Evolutionary conservation across 257 asterid genomes (phyloP).

Genomic region (Linderniella brevidens): DNA sequence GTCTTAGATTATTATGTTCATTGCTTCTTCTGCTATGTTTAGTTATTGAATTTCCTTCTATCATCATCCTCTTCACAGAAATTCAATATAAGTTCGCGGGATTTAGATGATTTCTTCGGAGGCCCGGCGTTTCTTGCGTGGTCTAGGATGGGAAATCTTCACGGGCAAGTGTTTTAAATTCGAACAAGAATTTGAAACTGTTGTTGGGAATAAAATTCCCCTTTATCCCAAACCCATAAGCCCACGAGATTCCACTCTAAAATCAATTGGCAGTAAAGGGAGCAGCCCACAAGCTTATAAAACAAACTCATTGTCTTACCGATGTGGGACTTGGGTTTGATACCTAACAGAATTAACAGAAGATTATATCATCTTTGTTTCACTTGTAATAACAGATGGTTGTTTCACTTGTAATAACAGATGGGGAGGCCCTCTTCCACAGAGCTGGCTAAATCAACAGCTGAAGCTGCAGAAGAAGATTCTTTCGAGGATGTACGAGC

Average conservation of each 20-base stretch:
- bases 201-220: constrained; percentile 3
- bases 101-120: constrained; percentile 70
- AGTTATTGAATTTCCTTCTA: not conserved
- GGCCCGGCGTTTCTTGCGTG: constrained; percentile 99
- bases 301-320: too few relatives aligned
- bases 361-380: too few relatives aligned
- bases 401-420: constrained; percentile 23
- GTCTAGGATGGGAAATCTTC: constrained; percentile 99
- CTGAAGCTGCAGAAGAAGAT: constrained; percentile 67
- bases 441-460: constrained; percentile 74
- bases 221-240: too few relatives aligned
- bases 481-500: constrained; percentile 67
- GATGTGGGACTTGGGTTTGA: too few relatives aligned
- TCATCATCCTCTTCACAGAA: constrained; percentile 21
- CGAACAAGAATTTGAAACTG: not conserved
- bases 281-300: too few relatives aligned
- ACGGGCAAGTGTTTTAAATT: constrained; percentile 23
- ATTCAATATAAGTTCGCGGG: constrained; percentile 50
- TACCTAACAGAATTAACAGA: too few relatives aligned
- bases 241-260: too few relatives aligned
- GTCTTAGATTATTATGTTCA: not conserved
- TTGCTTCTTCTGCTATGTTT: too few relatives aligned
- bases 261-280: too few relatives aligned
- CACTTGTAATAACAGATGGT: constrained; percentile 46
- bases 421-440: constrained; percentile 96